These are phyloP conservation scores for Avena atlantica DNA, from an alignment of 176 grass and related monocot genomes.

Conservation along the genomic window DNA sequence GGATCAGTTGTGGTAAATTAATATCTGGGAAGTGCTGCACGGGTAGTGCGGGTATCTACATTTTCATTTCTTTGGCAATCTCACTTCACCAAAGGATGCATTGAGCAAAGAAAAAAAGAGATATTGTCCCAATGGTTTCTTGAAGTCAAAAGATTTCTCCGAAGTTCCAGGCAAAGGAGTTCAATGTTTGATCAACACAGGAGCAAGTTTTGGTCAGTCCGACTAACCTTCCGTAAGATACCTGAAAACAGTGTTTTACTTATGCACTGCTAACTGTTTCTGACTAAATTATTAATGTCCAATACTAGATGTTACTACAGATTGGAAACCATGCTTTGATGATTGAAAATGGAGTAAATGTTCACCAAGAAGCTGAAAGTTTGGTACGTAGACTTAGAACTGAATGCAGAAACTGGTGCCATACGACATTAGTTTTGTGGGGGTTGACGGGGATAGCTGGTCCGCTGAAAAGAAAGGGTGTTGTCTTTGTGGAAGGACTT, in stretches of 20 bases:
- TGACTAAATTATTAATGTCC: conserved; percentile 25
- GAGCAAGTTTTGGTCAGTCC: conserved; percentile 77
- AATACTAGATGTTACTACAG: conserved; percentile 47
- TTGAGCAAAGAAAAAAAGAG: conserved; percentile 58
- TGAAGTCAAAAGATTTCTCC: background rate
- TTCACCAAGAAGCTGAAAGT: conserved; percentile 76
- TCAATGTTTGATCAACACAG: conserved; percentile 60
- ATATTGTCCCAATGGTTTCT: background rate
- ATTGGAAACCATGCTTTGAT: conserved; percentile 74
- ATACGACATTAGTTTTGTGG: conserved; percentile 64
- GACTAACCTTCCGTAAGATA: background rate
- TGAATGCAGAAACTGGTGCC: conserved; percentile 91
- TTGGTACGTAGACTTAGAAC: conserved; percentile 76
- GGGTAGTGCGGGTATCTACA: conserved; percentile 15
- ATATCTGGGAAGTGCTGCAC: too few relatives aligned
- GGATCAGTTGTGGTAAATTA: too few relatives aligned
- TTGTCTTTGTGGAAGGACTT: conserved; percentile 81
- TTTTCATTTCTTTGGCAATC: conserved; percentile 83
- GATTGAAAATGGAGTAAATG: conserved; percentile 66
- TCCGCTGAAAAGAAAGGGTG: conserved; percentile 91
- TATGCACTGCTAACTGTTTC: background rate
- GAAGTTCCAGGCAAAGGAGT: conserved; percentile 77
- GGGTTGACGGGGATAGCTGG: conserved; percentile 82
- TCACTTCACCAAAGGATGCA: conserved; percentile 57
- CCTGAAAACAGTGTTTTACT: background rate